Base-by-base conservation (phyloP, 2,329 filamentous ascomycete species). In the Cordyceps cateniannulata region DNA sequence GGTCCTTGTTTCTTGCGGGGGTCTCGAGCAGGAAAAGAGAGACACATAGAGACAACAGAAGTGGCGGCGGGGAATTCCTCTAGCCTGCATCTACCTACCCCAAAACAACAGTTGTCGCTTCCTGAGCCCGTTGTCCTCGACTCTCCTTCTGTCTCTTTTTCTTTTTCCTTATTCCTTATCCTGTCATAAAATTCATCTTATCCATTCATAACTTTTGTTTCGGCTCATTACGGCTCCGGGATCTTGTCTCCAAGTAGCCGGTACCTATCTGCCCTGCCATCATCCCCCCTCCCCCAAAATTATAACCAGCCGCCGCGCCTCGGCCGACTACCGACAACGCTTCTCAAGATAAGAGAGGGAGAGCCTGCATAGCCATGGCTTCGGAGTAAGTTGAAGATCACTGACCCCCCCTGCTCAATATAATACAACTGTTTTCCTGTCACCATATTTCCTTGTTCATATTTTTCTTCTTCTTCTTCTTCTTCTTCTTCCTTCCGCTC, bases 321-420 rank as follows among this genome's bases (percentile, higher is more conserved):
- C 42, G 5, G 18, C 18, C 42, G 42, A 22, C 42, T 45, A 18
- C n/a, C 42, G 5, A 20, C 42, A 20, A 4, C 38, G 24, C 38
- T 10, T 29, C 51, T 47, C 38, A 47, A 47, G 44, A 47, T 10
- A 47, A 47, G 14, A 25, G 9, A 8, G 14, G 6, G 44, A 22
- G 3, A 35, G 9, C 44, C 22, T 47, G 44, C 10, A 45, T 29
- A 51, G n/a, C 56, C 47, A 59, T 59, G 56, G 45, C 56, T 6
- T 59, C 56, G 18, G 47, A 59, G 56, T 59, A 59, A 32, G 56
- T 59, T 35, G 35, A 32, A 24, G 27, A 25, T n/a, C 16, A 5
- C 16, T 45, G 8, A 35, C 5, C 8, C 10, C 25, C 27, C 27
- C 25, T 40, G 45, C 32, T n/a, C n/a, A n/a, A 20, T 25, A 29